Conservation (phyloP, 306 rosid genomes). For the Pterocarpus santalinus region DNA sequence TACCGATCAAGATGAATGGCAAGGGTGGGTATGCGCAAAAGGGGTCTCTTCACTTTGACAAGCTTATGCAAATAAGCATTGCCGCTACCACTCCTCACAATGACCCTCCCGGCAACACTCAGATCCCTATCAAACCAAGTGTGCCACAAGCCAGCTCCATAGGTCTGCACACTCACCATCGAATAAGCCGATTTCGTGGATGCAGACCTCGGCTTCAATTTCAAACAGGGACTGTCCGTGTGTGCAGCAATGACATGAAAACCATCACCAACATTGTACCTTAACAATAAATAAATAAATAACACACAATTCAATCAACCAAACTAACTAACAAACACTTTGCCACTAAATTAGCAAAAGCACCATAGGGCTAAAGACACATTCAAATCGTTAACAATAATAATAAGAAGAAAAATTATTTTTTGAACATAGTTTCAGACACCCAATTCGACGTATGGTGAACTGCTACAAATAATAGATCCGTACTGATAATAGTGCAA, state of each 20-base stretch:
- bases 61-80: conserved; percentile 78
- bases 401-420: not conserved
- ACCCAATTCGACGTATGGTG: too few species aligned
- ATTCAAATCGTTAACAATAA: not conserved
- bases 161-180: conserved; percentile 94
- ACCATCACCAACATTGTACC: conserved; percentile 79
- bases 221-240: conserved; percentile 95
- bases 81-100: conserved; percentile 58
- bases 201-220: conserved; percentile 87
- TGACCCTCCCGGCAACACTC: conserved; percentile 94
- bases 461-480: too few species aligned
- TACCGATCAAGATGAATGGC: conserved; percentile 99
- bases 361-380: not conserved
- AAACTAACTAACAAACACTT: conserved; percentile 16
- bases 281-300: conserved; percentile 45
- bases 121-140: conserved; percentile 99
- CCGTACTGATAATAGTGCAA: too few species aligned
- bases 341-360: not conserved
- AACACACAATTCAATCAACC: conserved; percentile 22
- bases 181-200: conserved; percentile 72
- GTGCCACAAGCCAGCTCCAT: conserved; percentile 94
- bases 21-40: conserved; percentile 88
- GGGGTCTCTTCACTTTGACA: conserved; percentile 86
- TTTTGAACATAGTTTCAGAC: too few species aligned
- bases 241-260: conserved; percentile 96